Evolutionary conservation across 768 basidiomycete genomes (phyloP).

Genomic region (Mycena indigotica): DNA sequence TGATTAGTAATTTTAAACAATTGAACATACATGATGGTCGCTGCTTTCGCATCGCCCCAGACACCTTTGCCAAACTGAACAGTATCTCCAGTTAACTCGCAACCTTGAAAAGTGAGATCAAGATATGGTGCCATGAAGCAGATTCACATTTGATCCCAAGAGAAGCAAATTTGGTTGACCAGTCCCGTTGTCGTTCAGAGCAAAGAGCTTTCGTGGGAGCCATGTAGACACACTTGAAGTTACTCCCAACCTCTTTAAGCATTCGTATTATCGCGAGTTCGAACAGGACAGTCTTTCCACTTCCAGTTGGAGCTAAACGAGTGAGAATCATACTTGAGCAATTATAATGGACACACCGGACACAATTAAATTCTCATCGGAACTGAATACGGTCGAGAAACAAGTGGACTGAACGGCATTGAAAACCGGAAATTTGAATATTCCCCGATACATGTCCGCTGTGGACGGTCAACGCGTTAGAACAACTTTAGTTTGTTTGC

Average conservation of each 20-base stretch:
- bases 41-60: constrained; percentile 73
- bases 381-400: constrained; percentile 40
- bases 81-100: constrained; percentile 93
- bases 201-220: constrained; percentile 95
- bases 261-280: constrained; percentile 86
- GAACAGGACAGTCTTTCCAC: constrained; percentile 94
- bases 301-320: constrained; percentile 83
- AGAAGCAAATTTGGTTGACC: constrained; percentile 76
- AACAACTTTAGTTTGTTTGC: constrained; percentile 29
- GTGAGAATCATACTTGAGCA: constrained; percentile 11
- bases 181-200: constrained; percentile 80
- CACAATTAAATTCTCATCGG: constrained; percentile 67
- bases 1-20: background rate
- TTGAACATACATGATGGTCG: constrained; percentile 72
- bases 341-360: constrained; percentile 1
- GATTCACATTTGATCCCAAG: constrained; percentile 74
- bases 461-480: too few species aligned
- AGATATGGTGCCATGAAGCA: constrained; percentile 1
- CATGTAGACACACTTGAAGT: constrained; percentile 84
- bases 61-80: constrained; percentile 61
- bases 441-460: constrained; percentile 61
- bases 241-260: constrained; percentile 42
- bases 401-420: constrained; percentile 1
- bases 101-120: constrained; percentile 53
- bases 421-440: constrained; percentile 2